Conservation (phyloP, 2,329 filamentous ascomycete species). For the Trichophyton schoenleinii region DNA sequence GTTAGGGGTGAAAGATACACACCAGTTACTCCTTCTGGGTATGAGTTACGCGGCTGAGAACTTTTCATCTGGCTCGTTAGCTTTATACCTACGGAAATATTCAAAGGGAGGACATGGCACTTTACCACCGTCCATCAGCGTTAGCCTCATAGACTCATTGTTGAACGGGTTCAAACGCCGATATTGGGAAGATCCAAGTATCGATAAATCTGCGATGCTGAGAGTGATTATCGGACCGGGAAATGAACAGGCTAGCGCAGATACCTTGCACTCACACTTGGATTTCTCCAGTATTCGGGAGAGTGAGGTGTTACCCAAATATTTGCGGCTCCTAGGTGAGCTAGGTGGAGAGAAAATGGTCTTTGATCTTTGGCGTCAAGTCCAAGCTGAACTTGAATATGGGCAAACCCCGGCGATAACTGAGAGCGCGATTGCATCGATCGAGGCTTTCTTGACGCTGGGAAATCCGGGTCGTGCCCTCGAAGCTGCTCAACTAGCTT, state of each 20-base stretch:
- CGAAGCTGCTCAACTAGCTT: conserved; percentile 18
- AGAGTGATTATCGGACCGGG: conserved; percentile 7
- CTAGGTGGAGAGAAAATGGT: conserved; percentile 17
- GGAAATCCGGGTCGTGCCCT: conserved; percentile 17
- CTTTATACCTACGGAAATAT: conserved; percentile 18
- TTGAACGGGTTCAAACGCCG: not conserved
- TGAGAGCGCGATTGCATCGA: conserved; percentile 18
- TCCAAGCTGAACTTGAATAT: conserved; percentile 11
- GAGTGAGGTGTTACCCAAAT: conserved; percentile 3
- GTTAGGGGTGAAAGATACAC: conserved; percentile 11
- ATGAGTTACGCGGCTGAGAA: conserved; percentile 23
- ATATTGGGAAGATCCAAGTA: conserved; percentile 5
- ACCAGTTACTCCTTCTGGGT: conserved; percentile 14
- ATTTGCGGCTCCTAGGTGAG: conserved; percentile 11
- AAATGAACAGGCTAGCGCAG: not conserved
- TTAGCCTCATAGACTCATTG: conserved; percentile 17
- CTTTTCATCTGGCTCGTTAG: conserved; percentile 21
- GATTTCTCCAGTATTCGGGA: conserved; percentile 6
- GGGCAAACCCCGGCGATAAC: not conserved
- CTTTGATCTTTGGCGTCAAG: conserved; percentile 16
- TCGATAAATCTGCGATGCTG: conserved; percentile 7
- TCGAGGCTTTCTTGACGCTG: conserved; percentile 17
- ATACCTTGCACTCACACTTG: conserved; percentile 5
- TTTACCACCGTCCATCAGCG: conserved; percentile 9
- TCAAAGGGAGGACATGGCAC: conserved; percentile 4